These are phyloP conservation scores for Parafenestella ontariensis DNA, from an alignment of 2,329 filamentous ascomycete genomes.

Conservation along the genomic window DNA sequence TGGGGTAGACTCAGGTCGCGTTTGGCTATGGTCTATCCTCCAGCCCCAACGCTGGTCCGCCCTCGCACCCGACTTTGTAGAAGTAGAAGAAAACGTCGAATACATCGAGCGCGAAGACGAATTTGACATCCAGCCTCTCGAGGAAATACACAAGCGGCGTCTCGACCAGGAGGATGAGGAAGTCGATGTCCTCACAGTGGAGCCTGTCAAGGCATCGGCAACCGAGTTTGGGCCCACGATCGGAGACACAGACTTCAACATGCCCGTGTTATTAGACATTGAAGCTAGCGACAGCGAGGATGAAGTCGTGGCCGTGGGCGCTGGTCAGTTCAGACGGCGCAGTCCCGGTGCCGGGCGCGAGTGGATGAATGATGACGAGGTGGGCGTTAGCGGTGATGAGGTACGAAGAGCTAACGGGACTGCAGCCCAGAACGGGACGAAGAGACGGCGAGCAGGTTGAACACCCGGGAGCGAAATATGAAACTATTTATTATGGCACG, in stretches of 20 bases:
- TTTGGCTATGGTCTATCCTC: slow-evolving; percentile 96
- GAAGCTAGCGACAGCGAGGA: slow-evolving; percentile 96
- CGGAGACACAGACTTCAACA: slow-evolving; percentile 70
- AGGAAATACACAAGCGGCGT: slow-evolving; percentile 90
- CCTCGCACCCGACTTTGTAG: slow-evolving; percentile 92
- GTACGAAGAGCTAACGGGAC: slow-evolving; percentile 40
- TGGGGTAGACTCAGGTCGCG: slow-evolving; percentile 87
- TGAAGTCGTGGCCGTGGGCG: slow-evolving; percentile 72
- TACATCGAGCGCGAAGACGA: slow-evolving; percentile 96
- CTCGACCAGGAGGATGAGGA: slow-evolving; percentile 93
- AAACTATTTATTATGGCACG: too few species aligned
- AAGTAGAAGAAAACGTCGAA: slow-evolving; percentile 98
- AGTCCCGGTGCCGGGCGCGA: slow-evolving; percentile 78
- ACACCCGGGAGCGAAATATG: not conserved
- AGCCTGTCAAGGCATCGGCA: slow-evolving; percentile 63
- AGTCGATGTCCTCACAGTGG: slow-evolving; percentile 84
- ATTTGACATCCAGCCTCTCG: slow-evolving; percentile 95
- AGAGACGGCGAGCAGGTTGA: slow-evolving; percentile 44
- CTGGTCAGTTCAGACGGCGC: slow-evolving; percentile 85
- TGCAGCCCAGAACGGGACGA: slow-evolving; percentile 42
- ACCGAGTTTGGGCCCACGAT: slow-evolving; percentile 54
- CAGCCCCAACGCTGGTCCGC: slow-evolving; percentile 98
- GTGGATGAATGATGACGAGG: slow-evolving; percentile 66
- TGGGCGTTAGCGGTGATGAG: slow-evolving; percentile 47
- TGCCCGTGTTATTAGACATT: slow-evolving; percentile 92